Conservation (phyloP, 768 basidiomycete genomes). For the Nidula microcarpa region DNA sequence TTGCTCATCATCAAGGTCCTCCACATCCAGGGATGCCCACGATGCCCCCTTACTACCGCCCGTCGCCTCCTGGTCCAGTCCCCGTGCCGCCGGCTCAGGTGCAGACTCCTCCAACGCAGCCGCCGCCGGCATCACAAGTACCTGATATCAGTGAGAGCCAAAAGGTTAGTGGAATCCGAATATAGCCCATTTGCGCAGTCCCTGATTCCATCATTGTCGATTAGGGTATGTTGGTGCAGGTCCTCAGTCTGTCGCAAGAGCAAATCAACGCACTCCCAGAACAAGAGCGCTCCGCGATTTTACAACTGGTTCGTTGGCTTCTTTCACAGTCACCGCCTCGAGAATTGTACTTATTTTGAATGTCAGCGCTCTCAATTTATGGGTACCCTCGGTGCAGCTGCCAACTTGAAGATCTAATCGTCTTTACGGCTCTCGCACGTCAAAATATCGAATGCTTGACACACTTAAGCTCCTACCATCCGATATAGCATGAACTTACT, state of each 20-base stretch:
- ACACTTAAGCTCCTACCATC: too few relatives aligned
- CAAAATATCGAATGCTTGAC: too few relatives aligned
- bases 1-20: slow-evolving; percentile 21
- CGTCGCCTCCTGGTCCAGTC: slow-evolving; percentile 24
- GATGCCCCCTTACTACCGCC: slow-evolving; percentile 30
- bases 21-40: slow-evolving; percentile 24
- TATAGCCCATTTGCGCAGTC: too few relatives aligned
- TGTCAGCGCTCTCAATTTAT: slow-evolving; percentile 36
- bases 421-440: neutral
- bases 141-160: slow-evolving; percentile 51
- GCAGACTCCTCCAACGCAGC: slow-evolving; percentile 18
- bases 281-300: slow-evolving; percentile 73
- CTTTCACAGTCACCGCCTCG: neutral
- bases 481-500: too few relatives aligned
- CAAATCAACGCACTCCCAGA: slow-evolving; percentile 83
- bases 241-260: slow-evolving; percentile 74
- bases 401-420: neutral
- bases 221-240: slow-evolving; percentile 83
- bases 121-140: slow-evolving; percentile 19
- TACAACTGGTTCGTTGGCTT: slow-evolving; percentile 59
- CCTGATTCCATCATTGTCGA: too few relatives aligned
- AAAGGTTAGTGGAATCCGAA: slow-evolving; percentile 23
- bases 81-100: slow-evolving; percentile 18
- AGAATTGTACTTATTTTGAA: neutral
- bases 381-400: slow-evolving; percentile 20